Evolutionary conservation across 495 filamentous ascomycete species (phyloP).

Genomic region (Xylaria scruposa): DNA sequence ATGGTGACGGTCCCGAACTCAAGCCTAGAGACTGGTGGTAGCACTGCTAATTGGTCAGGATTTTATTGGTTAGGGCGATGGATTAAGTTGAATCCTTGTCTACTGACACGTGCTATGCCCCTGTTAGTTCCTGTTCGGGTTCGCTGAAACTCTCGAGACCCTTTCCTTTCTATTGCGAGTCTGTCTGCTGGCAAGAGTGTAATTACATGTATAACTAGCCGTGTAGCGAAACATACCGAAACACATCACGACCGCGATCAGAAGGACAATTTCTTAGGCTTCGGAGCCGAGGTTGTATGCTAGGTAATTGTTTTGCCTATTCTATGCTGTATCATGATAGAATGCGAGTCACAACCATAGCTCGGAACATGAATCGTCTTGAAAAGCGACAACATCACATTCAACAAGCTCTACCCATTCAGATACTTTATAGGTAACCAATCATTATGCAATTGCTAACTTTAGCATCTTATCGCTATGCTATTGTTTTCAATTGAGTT

Average conservation of each 20-base stretch:
- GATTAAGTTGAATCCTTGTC: neutral
- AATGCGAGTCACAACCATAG: neutral
- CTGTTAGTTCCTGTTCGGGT: neutral
- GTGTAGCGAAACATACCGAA: neutral
- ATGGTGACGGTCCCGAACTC: conserved; percentile 11
- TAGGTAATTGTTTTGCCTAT: neutral
- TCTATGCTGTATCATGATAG: neutral
- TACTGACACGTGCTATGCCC: neutral
- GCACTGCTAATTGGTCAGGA: neutral
- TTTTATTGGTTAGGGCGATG: neutral
- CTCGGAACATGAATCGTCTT: neutral
- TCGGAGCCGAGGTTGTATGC: neutral
- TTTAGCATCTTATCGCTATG: neutral
- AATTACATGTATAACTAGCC: neutral
- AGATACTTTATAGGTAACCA: neutral
- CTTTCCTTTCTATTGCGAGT: neutral
- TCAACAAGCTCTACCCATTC: neutral
- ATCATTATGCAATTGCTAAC: neutral
- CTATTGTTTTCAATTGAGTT: neutral
- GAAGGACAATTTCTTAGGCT: neutral
- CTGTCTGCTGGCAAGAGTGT: neutral
- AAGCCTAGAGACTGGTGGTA: neutral
- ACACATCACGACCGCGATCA: neutral
- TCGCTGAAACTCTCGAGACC: neutral
- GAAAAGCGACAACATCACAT: neutral